A percentile compares a stretch with the other conserved stretches of the same genome.
Conservation (phyloP, 78 protist species). For the Pelomyxa schiedti region DNA sequence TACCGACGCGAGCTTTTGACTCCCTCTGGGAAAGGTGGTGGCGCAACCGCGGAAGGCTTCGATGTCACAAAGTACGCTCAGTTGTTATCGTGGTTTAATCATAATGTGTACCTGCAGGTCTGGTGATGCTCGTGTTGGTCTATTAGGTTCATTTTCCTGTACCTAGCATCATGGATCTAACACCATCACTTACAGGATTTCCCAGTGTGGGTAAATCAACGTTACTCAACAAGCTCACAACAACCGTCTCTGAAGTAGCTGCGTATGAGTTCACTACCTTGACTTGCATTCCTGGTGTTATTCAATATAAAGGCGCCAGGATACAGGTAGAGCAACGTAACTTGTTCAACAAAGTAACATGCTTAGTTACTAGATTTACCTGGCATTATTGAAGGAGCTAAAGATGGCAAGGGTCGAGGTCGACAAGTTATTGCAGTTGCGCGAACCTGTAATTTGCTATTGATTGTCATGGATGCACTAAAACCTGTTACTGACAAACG, state of each 20-base stretch:
- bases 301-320: constrained; percentile 86
- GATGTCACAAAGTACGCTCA: constrained; percentile 78
- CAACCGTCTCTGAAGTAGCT: constrained; percentile 76
- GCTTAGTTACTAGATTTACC: constrained; percentile 77
- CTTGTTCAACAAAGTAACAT: not conserved
- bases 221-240: constrained; percentile 79
- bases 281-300: constrained; percentile 94
- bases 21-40: constrained; percentile 44
- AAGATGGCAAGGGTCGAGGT: constrained; percentile 98
- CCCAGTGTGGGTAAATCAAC: constrained; percentile 99
- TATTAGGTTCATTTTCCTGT: constrained; percentile 48
- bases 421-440: constrained; percentile 93
- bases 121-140: constrained; percentile 80
- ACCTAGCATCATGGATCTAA: not conserved
- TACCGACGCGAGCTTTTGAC: constrained; percentile 40
- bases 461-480: constrained; percentile 90
- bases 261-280: constrained; percentile 98
- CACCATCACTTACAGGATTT: constrained; percentile 73
- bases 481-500: constrained; percentile 84
- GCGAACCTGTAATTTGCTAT: constrained; percentile 89
- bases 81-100: constrained; percentile 54
- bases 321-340: constrained; percentile 54
- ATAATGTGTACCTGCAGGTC: too few species aligned
- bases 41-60: constrained; percentile 72
- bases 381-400: constrained; percentile 99